These are phyloP conservation scores for Fusarium newnesense DNA, from an alignment of 2,329 filamentous ascomycete species.

Conservation along the genomic window DNA sequence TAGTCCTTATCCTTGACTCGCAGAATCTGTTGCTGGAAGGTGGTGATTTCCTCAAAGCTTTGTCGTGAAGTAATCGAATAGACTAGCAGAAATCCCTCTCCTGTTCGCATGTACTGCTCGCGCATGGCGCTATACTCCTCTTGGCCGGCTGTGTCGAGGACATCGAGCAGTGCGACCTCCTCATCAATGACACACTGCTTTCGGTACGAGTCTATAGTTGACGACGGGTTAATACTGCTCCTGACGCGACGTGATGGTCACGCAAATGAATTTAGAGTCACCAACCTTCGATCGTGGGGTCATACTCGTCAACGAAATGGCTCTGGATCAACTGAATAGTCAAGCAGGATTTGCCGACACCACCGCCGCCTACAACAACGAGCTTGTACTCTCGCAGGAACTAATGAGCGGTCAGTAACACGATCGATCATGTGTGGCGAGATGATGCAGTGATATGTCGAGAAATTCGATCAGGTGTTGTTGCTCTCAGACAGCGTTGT, in stretches of 20 bases:
- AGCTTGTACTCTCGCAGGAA: conserved; percentile 93
- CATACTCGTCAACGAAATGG: conserved; percentile 99
- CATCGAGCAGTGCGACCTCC: conserved; percentile 95
- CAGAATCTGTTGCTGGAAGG: conserved; percentile 98
- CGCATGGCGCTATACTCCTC: conserved; percentile 99
- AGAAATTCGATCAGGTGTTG: background rate
- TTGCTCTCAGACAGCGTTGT: background rate
- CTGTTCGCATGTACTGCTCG: conserved; percentile 99
- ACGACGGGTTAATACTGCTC: conserved; percentile 31
- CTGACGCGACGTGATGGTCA: background rate
- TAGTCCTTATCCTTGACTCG: conserved; percentile 99
- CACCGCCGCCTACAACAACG: conserved; percentile 97
- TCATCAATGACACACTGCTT: conserved; percentile 99
- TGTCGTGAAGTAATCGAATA: conserved; percentile 98
- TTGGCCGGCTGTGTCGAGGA: conserved; percentile 97
- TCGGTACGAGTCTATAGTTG: conserved; percentile 87
- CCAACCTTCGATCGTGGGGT: conserved; percentile 97
- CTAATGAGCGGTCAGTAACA: conserved; percentile 55
- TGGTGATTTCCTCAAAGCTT: conserved; percentile 98
- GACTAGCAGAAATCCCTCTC: conserved; percentile 96
- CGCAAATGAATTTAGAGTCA: conserved; percentile 17
- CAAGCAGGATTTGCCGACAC: conserved; percentile 98
- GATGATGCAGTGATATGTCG: background rate
- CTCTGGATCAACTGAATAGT: conserved; percentile 96
- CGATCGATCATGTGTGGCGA: background rate